These are phyloP conservation scores for Penicillium dipodomyicola DNA, from an alignment of 495 filamentous ascomycete genomes.

Conservation along the genomic window DNA sequence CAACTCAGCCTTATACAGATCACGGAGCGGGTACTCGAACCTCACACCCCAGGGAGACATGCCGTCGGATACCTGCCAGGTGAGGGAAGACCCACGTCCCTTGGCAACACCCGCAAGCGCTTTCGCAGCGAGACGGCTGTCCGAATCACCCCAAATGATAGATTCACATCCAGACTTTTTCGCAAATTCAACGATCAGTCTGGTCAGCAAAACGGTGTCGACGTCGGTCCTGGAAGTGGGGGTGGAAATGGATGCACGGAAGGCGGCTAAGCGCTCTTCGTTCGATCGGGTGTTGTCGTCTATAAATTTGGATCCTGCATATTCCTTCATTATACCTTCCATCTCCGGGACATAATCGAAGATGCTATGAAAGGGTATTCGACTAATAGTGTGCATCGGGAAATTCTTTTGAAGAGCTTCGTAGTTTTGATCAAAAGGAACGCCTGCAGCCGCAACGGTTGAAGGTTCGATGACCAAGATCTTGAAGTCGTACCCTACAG, in stretches of 20 bases:
- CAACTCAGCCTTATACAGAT: conserved; percentile 78
- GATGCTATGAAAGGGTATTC: conserved; percentile 56
- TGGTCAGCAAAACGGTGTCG: conserved; percentile 62
- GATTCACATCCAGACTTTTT: conserved; percentile 57
- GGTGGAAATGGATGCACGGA: conserved; percentile 61
- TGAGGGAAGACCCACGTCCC: conserved; percentile 77
- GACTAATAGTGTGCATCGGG: conserved; percentile 56
- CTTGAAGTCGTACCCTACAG: conserved; percentile 59
- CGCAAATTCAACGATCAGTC: conserved; percentile 66
- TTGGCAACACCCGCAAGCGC: conserved; percentile 86
- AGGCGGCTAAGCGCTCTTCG: conserved; percentile 46
- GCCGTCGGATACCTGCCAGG: conserved; percentile 78
- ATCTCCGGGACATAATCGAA: conserved; percentile 45
- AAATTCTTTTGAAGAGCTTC: conserved; percentile 48
- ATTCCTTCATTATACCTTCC: conserved; percentile 28
- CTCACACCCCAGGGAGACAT: conserved; percentile 55
- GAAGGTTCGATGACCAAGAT: conserved; percentile 65
- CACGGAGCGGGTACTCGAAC: conserved; percentile 73
- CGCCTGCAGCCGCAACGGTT: conserved; percentile 30
- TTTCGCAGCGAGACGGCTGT: conserved; percentile 82
- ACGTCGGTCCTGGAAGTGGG: conserved; percentile 74
- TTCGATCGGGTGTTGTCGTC: conserved; percentile 34
- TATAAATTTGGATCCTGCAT: conserved; percentile 25
- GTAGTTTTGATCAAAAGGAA: conserved; percentile 31
- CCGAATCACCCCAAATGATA: conserved; percentile 80